Percentiles rank a stretch among this genome's conserved stretches.
Evolutionary conservation across 1,284 basidiomycete genomes (phyloP).

Genomic region (Trametes hirsuta): DNA sequence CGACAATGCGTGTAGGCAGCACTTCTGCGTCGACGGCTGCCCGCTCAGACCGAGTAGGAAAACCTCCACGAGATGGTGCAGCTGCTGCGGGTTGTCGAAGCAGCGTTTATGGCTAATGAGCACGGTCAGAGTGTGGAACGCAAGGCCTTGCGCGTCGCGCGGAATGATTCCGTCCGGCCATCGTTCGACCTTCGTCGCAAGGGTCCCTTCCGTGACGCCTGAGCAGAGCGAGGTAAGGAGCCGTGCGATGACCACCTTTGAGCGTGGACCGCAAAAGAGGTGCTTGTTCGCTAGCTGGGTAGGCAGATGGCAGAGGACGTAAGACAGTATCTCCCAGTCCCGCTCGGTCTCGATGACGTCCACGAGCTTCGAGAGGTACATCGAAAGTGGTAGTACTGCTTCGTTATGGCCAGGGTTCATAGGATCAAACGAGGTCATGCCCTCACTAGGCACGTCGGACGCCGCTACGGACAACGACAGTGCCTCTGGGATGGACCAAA

Average conservation of each 20-base stretch:
- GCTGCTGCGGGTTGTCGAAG: slow-evolving; percentile 67
- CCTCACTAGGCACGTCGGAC: slow-evolving; percentile 72
- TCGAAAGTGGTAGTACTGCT: slow-evolving; percentile 77
- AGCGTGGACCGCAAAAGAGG: slow-evolving; percentile 90
- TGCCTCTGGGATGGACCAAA: slow-evolving; percentile 85
- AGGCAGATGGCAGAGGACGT: slow-evolving; percentile 90
- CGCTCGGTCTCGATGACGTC: slow-evolving; percentile 75
- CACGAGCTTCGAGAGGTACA: slow-evolving; percentile 73
- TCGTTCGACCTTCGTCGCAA: slow-evolving; percentile 62
- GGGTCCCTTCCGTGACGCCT: slow-evolving; percentile 62
- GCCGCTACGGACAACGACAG: slow-evolving; percentile 70
- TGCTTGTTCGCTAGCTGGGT: slow-evolving; percentile 95
- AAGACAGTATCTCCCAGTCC: slow-evolving; percentile 95
- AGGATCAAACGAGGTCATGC: slow-evolving; percentile 76
- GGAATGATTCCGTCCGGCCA: slow-evolving; percentile 70
- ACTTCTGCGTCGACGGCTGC: slow-evolving; percentile 83
- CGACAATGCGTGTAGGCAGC: slow-evolving; percentile 90
- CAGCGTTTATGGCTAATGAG: slow-evolving; percentile 87
- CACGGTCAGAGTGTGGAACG: slow-evolving; percentile 88
- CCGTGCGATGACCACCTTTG: slow-evolving; percentile 64
- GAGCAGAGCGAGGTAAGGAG: slow-evolving; percentile 75
- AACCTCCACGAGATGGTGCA: slow-evolving; percentile 81
- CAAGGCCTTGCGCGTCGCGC: slow-evolving; percentile 87
- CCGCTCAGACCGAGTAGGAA: slow-evolving; percentile 84
- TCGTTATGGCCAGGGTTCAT: slow-evolving; percentile 46